Evolutionary conservation across 2,329 filamentous ascomycete genomes (phyloP).

Genomic region (Hypoxylon sp.): DNA sequence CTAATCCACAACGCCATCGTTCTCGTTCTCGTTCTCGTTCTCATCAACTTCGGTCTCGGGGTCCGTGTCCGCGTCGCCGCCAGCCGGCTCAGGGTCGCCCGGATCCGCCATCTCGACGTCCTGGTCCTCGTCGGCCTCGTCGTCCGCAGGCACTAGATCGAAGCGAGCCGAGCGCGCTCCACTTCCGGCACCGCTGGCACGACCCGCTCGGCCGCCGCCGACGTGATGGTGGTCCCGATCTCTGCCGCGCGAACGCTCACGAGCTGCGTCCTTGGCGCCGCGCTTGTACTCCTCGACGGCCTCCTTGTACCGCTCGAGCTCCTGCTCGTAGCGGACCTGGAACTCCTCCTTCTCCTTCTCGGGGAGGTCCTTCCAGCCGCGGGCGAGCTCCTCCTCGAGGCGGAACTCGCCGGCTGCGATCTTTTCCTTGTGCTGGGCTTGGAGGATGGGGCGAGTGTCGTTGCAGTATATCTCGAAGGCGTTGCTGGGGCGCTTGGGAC

Average conservation of each 20-base stretch:
- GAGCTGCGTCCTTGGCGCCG: slow-evolving; percentile 49
- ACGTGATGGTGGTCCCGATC: slow-evolving; percentile 29
- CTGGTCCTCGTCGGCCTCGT: slow-evolving; percentile 47
- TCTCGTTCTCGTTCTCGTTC: slow-evolving; percentile 37
- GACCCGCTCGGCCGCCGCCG: slow-evolving; percentile 40
- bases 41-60: slow-evolving; percentile 55
- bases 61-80: slow-evolving; percentile 45
- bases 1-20: slow-evolving; percentile 50
- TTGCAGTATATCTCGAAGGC: slow-evolving; percentile 71
- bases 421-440: slow-evolving; percentile 62
- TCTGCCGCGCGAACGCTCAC: slow-evolving; percentile 52
- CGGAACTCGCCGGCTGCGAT: slow-evolving; percentile 56
- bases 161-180: slow-evolving; percentile 47
- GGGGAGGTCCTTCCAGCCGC: slow-evolving; percentile 68
- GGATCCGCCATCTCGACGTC: slow-evolving; percentile 46
- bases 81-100: slow-evolving; percentile 42
- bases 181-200: slow-evolving; percentile 33
- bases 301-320: slow-evolving; percentile 60
- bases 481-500: slow-evolving; percentile 61
- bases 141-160: slow-evolving; percentile 48
- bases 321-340: slow-evolving; percentile 60
- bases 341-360: slow-evolving; percentile 66
- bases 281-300: slow-evolving; percentile 59
- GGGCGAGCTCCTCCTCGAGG: slow-evolving; percentile 69
- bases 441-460: slow-evolving; percentile 62